Evolutionary conservation across 2,329 filamentous ascomycete genomes (phyloP), one percentile per base, ranked within the genome.

Genomic region (Curvularia sp.): DNA sequence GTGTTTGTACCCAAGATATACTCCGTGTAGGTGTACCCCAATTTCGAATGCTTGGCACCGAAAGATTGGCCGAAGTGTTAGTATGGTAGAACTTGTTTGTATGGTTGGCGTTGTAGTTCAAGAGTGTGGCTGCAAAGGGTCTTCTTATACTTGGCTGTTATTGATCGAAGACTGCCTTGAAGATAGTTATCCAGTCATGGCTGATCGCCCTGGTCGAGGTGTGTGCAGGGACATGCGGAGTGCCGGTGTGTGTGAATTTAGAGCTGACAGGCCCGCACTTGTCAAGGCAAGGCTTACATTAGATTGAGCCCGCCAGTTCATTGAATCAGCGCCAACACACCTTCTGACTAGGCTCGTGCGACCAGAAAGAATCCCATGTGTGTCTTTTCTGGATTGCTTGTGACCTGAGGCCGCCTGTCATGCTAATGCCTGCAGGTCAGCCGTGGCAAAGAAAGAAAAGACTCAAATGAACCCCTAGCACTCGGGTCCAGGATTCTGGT

Each of bases 241-340:
- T 41, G 48, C 35, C 33, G 48, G 33, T 60, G 60, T 58, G 30
- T 31, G 30, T 31, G 62, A 65, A 62, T 64, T 59, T 67, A 59
- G 60, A 65, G 64, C 61, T 75, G 68, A 75, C 70, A 66, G 71
- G 72, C 71, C 68, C 71, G 67, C 68, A 70, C 62, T 62, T 60
- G 63, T 64, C 64, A 55, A 51, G 46, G 47, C 53, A 39, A 59
- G 39, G 58, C 64, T 63, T 38, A 56, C 60, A 50, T 53, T 55
- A 49, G 51, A 61, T 63, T 59, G 56, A 60, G 41, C 49, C 62
- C 31, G 62, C 55, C 58, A 48, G 47, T 57, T 49, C 31, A 51
- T 53, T 48, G 57, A 51, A 51, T 56, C 43, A 53, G 44, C 48
- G 31, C 56, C 44, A 58, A 58, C 52, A 58, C 58, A 55, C 33